Percentiles rank a stretch among this genome's conserved stretches.
Evolutionary conservation across 2,329 filamentous ascomycete genomes (phyloP).

Genomic region (Dryadomyces quercivorus): DNA sequence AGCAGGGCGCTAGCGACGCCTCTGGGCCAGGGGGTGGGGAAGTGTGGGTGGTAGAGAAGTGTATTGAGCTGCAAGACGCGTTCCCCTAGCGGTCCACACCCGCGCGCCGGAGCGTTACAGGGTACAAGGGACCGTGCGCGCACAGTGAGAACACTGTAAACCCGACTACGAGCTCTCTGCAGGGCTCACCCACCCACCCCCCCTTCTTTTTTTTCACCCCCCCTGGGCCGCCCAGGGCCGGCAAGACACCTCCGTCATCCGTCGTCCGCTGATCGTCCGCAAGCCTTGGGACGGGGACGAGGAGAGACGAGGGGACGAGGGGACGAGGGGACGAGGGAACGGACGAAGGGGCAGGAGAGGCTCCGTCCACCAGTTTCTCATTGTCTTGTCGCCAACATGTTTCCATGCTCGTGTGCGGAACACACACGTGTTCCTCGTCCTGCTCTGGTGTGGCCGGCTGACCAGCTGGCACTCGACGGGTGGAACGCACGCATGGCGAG

Average conservation of each 20-base stretch:
- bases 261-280: not conserved
- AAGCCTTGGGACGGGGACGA: not conserved
- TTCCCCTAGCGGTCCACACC: not conserved
- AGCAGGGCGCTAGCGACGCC: constrained; percentile 7
- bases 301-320: too few relatives aligned
- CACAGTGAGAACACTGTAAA: not conserved
- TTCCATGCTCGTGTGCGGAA: not conserved
- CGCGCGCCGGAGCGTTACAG: not conserved
- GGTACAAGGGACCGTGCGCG: not conserved
- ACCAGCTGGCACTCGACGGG: not conserved
- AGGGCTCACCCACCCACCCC: too few relatives aligned
- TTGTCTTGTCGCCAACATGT: not conserved
- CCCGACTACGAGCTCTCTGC: not conserved
- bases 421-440: too few relatives aligned
- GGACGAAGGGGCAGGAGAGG: not conserved
- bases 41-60: not conserved
- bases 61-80: not conserved
- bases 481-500: not conserved
- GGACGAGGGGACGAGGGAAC: too few relatives aligned
- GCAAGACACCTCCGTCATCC: not conserved
- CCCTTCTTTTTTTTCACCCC: not conserved
- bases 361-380: not conserved
- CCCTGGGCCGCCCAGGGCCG: not conserved
- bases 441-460: not conserved
- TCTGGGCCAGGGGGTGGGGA: constrained; percentile 4